A percentile compares a stretch with the other conserved stretches of the same genome.
Evolutionary conservation across 2,329 filamentous ascomycete genomes (phyloP).

Genomic region (Sporothrix pseudoabietina): DNA sequence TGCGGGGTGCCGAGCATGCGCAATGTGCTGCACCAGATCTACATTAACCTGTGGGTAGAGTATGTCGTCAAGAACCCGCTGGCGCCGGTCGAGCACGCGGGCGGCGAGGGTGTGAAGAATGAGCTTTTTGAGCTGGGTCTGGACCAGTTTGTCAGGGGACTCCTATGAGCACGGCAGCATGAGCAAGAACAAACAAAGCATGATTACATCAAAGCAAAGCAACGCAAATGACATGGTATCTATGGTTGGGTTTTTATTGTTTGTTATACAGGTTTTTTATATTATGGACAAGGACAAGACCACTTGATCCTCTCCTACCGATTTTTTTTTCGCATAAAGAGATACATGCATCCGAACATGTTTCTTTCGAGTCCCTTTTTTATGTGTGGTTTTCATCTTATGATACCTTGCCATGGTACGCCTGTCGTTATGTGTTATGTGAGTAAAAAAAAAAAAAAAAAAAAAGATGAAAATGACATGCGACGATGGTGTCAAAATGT

Average conservation of each 20-base stretch:
- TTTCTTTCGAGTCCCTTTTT: neutral
- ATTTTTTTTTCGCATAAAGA: neutral
- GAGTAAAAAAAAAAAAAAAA: neutral
- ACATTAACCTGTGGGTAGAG: slow-evolving; percentile 96
- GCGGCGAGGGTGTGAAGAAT: slow-evolving; percentile 69
- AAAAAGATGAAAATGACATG: neutral
- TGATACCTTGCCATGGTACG: slow-evolving; percentile 1
- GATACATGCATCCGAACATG: neutral
- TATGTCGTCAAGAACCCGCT: slow-evolving; percentile 79
- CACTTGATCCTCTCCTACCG: neutral
- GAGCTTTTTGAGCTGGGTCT: slow-evolving; percentile 72
- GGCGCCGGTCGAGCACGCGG: slow-evolving; percentile 68
- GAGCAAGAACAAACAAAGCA: neutral
- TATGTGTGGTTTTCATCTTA: neutral
- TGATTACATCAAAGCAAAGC: neutral
- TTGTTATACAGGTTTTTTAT: slow-evolving; percentile 24
- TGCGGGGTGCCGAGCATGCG: slow-evolving; percentile 86
- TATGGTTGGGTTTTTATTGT: slow-evolving; percentile 18
- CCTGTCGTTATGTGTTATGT: slow-evolving; percentile 4
- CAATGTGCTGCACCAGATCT: slow-evolving; percentile 95
- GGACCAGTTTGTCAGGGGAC: slow-evolving; percentile 73
- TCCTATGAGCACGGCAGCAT: slow-evolving; percentile 49
- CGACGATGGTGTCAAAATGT: neutral
- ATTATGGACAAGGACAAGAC: slow-evolving; percentile 10
- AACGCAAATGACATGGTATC: slow-evolving; percentile 19